Evolutionary conservation across 805 yeast genomes (phyloP).

Genomic region (Wickerhamiella hasegawae): DNA sequence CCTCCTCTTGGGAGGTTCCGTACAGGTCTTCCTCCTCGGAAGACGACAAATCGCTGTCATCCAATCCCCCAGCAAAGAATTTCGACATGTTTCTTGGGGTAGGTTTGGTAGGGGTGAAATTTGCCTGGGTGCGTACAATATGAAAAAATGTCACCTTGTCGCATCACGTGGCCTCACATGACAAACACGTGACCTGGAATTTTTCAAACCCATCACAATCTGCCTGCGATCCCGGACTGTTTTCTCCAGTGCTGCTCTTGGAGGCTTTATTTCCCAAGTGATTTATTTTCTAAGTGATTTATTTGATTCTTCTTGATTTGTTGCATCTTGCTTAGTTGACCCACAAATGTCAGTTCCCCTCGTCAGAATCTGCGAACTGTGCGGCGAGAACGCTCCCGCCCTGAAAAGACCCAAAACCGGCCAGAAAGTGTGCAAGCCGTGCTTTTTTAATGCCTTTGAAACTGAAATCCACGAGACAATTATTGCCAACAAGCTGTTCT

Average conservation of each 20-base stretch:
- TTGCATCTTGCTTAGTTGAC: no score
- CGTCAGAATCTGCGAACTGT: slow-evolving; percentile 47
- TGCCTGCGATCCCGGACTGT: no score
- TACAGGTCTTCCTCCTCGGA: slow-evolving; percentile 44
- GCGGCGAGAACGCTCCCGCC: slow-evolving; percentile 68
- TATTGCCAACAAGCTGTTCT: slow-evolving; percentile 46
- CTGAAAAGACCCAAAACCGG: slow-evolving; percentile 85
- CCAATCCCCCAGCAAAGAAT: slow-evolving; percentile 54
- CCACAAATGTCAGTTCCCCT: slow-evolving; percentile 5
- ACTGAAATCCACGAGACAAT: slow-evolving; percentile 92
- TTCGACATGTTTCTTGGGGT: slow-evolving; percentile 91
- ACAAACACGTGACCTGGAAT: no score
- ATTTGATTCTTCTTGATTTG: no score
- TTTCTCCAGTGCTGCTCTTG: no score
- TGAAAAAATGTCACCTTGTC: no score
- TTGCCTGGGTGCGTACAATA: no score
- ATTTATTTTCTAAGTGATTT: no score
- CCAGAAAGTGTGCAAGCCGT: slow-evolving; percentile 75
- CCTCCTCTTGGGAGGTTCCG: slow-evolving; percentile 28
- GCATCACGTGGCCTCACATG: no score
- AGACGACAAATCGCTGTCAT: slow-evolving; percentile 43
- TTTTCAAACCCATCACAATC: no score
- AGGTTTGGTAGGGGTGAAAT: no score
- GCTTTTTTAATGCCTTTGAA: slow-evolving; percentile 84
- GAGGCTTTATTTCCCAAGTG: no score